These are phyloP conservation scores for Cyclospora cayetanensis DNA, from an alignment of 169 alveolate genomes.

Conservation along the genomic window DNA sequence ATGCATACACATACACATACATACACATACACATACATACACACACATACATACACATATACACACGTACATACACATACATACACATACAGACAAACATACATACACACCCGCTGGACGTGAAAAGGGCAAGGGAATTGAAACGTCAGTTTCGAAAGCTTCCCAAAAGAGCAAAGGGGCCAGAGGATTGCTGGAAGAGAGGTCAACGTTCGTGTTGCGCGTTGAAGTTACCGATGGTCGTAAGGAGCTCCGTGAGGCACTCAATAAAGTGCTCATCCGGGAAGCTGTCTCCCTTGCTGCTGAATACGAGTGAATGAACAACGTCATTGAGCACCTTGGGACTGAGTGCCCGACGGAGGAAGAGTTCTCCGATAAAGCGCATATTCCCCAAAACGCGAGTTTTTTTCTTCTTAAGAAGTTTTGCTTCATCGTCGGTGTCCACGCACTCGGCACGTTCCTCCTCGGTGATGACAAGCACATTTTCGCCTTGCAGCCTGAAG, in stretches of 20 bases:
- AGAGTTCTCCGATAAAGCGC: slow-evolving; percentile 89
- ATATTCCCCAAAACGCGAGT: slow-evolving; percentile 87
- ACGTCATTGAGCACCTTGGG: slow-evolving; percentile 87
- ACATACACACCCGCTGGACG: no score
- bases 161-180: no score
- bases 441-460: slow-evolving; percentile 75
- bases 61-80: neutral
- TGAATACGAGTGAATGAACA: slow-evolving; percentile 83
- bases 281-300: slow-evolving; percentile 77
- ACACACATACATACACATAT: neutral
- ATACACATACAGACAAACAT: neutral
- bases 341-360: slow-evolving; percentile 86
- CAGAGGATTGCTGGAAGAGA: no score
- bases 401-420: slow-evolving; percentile 74
- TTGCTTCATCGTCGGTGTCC: slow-evolving; percentile 69
- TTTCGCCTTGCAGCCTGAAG: slow-evolving; percentile 79
- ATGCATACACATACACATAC: neutral
- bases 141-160: no score
- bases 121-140: no score
- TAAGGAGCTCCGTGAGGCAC: slow-evolving; percentile 78
- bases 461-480: slow-evolving; percentile 82
- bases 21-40: neutral
- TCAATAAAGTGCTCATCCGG: slow-evolving; percentile 91
- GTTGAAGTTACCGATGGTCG: slow-evolving; percentile 65
- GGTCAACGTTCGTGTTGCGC: no score